phyloP scores from a whole-genome alignment of 371 early-diverging fungal genomes.

The Apophysomyces elegans region DNA sequence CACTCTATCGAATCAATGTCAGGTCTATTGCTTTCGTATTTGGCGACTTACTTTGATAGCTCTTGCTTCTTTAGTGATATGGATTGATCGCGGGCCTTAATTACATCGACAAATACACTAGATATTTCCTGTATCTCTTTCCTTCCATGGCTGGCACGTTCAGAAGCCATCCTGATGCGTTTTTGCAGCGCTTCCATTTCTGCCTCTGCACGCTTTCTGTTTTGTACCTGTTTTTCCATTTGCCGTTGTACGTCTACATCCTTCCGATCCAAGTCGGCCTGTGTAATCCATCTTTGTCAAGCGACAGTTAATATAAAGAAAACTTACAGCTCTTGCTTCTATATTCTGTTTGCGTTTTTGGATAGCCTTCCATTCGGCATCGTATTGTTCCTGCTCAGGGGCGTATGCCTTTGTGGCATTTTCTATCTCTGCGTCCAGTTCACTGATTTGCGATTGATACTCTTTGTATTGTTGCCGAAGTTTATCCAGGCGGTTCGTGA shows the following conservation, averaged over 20 bases:
- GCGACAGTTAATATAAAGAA: not conserved
- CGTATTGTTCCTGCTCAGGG: conserved; percentile 19
- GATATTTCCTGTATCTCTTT: not conserved
- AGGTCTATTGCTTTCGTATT: not conserved
- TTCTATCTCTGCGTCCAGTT: conserved; percentile 15
- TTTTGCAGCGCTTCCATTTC: conserved; percentile 16
- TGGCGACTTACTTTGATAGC: conserved; percentile 10
- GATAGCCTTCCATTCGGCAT: conserved; percentile 13
- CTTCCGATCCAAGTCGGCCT: conserved; percentile 10
- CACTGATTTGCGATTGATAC: conserved; percentile 9
- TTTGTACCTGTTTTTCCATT: conserved; percentile 13
- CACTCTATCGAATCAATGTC: not conserved
- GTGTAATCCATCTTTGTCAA: not conserved
- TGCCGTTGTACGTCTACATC: conserved; percentile 15
- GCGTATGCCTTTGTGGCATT: conserved; percentile 15
- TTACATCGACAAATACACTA: not conserved
- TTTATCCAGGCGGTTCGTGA: conserved; percentile 15
- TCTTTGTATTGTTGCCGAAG: conserved; percentile 19
- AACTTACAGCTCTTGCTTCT: conserved; percentile 16
- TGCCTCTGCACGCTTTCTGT: conserved; percentile 7
- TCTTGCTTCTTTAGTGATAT: conserved; percentile 14
- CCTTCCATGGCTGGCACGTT: conserved; percentile 9
- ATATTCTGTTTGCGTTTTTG: conserved; percentile 16
- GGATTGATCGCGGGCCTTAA: conserved; percentile 13
- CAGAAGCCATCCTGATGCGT: conserved; percentile 2